These are phyloP conservation scores for Skeletonema tropicum DNA, from an alignment of 108 stramenopile species.

Conservation along the genomic window DNA sequence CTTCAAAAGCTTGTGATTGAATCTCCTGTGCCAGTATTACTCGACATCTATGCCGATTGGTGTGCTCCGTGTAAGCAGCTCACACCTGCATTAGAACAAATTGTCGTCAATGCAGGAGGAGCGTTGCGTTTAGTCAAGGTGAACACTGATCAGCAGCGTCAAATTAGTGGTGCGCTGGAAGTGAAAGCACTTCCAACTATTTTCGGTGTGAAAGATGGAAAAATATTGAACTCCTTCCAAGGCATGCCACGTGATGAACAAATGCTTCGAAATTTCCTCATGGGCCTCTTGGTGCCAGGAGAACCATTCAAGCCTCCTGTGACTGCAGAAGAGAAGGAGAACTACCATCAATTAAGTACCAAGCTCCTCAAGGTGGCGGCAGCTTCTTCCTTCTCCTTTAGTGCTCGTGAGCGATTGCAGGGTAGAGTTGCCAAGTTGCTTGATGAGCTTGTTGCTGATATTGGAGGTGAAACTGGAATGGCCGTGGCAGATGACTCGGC, in stretches of 20 bases:
- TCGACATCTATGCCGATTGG: conserved; percentile 89
- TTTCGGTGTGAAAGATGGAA: conserved; percentile 83
- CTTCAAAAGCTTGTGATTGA: conserved; percentile 81
- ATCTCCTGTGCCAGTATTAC: conserved; percentile 86
- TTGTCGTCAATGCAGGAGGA: conserved; percentile 81
- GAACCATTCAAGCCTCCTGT: conserved; percentile 64
- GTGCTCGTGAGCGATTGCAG: conserved; percentile 71
- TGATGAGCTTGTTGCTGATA: conserved; percentile 61
- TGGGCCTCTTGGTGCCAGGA: conserved; percentile 73
- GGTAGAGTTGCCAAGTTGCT: conserved; percentile 56
- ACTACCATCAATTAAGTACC: conserved; percentile 65
- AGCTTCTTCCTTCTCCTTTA: conserved; percentile 77
- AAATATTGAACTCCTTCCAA: conserved; percentile 78
- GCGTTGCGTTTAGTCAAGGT: conserved; percentile 86
- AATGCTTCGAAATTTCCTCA: conserved; percentile 79
- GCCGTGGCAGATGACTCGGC: conserved; percentile 77
- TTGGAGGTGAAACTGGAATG: conserved; percentile 50
- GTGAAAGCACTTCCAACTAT: conserved; percentile 87
- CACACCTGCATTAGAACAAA: conserved; percentile 84
- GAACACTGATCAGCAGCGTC: conserved; percentile 83
- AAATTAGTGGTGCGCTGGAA: conserved; percentile 69
- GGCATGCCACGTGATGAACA: conserved; percentile 83
- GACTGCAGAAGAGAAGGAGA: conserved; percentile 55
- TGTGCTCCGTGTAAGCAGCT: conserved; percentile 87
- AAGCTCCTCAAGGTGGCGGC: conserved; percentile 76